These are phyloP conservation scores for Hamigera avellanea DNA, from an alignment of 495 filamentous ascomycete genomes.

Conservation along the genomic window DNA sequence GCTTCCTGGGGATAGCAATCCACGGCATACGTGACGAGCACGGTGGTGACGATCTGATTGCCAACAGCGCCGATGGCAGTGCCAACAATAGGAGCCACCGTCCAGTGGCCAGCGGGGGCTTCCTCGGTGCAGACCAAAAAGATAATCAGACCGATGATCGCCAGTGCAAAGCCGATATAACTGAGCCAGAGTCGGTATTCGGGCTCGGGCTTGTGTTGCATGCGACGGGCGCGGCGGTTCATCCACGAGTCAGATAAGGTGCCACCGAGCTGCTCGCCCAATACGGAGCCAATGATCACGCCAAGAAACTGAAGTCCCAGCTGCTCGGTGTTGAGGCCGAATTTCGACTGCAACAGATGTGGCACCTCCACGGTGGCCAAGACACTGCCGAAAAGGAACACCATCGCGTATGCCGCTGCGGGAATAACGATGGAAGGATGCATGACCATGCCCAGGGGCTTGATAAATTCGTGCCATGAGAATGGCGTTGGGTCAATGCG, in stretches of 20 bases:
- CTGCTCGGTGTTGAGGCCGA: slow-evolving; percentile 39
- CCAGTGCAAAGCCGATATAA: slow-evolving; percentile 34
- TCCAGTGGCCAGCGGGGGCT: slow-evolving; percentile 27
- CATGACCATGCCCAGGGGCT: slow-evolving; percentile 29
- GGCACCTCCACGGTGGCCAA: slow-evolving; percentile 42
- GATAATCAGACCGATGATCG: slow-evolving; percentile 39
- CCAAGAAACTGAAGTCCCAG: slow-evolving; percentile 41
- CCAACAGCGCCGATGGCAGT: slow-evolving; percentile 36
- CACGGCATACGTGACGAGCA: slow-evolving; percentile 41
- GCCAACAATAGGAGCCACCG: slow-evolving; percentile 38
- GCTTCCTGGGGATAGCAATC: slow-evolving; percentile 39
- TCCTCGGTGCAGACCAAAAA: slow-evolving; percentile 34
- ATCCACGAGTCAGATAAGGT: slow-evolving; percentile 38
- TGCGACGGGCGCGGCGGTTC: slow-evolving; percentile 14
- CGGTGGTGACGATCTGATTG: slow-evolving; percentile 45
- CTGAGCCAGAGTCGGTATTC: slow-evolving; percentile 42
- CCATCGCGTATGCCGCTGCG: slow-evolving; percentile 36
- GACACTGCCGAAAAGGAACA: slow-evolving; percentile 38
- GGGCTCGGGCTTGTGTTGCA: slow-evolving; percentile 20
- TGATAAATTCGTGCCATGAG: slow-evolving; percentile 32
- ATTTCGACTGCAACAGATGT: slow-evolving; percentile 36
- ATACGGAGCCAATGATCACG: slow-evolving; percentile 39
- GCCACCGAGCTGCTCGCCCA: slow-evolving; percentile 45
- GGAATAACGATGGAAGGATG: slow-evolving; percentile 35
- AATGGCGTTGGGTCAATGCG: slow-evolving; percentile 40